Evolutionary conservation across 73 alveolate genomes (phyloP).

Genomic region (Blepharisma stoltei): DNA sequence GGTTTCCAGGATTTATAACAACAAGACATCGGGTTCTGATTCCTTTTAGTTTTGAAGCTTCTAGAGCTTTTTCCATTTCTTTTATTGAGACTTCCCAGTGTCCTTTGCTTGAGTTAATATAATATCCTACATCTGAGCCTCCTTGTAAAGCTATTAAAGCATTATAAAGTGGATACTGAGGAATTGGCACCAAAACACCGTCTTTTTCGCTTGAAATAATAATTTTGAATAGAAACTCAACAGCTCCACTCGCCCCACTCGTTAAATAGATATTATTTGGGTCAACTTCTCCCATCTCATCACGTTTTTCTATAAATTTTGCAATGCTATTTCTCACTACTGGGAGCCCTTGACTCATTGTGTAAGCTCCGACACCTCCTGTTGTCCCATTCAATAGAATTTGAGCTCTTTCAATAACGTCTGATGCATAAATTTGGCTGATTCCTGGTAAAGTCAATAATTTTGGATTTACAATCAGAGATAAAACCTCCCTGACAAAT

Average conservation of each 20-base stretch:
- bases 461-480: constrained; percentile 36
- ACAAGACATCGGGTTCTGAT: constrained; percentile 69
- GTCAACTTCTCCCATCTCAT: constrained; percentile 40
- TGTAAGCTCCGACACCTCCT: constrained; percentile 64
- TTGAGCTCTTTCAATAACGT: constrained; percentile 36
- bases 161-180: constrained; percentile 95
- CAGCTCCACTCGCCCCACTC: constrained; percentile 70
- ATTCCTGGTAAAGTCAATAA: constrained; percentile 13
- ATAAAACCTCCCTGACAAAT: constrained; percentile 54
- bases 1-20: constrained; percentile 96
- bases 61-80: constrained; percentile 47
- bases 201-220: constrained; percentile 44
- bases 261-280: constrained; percentile 53
- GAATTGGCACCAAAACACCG: constrained; percentile 89
- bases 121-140: constrained; percentile 80
- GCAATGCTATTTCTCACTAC: constrained; percentile 44
- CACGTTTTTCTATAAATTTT: constrained; percentile 63
- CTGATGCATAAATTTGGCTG: constrained; percentile 24
- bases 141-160: constrained; percentile 82
- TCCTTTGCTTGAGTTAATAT: constrained; percentile 74
- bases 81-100: constrained; percentile 79
- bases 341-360: constrained; percentile 52
- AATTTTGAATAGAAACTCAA: constrained; percentile 44
- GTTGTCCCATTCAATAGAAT: background rate
- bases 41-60: constrained; percentile 64